Base-by-base conservation (phyloP, 2,329 filamentous ascomycete genomes). In the Colletotrichum horii region DNA sequence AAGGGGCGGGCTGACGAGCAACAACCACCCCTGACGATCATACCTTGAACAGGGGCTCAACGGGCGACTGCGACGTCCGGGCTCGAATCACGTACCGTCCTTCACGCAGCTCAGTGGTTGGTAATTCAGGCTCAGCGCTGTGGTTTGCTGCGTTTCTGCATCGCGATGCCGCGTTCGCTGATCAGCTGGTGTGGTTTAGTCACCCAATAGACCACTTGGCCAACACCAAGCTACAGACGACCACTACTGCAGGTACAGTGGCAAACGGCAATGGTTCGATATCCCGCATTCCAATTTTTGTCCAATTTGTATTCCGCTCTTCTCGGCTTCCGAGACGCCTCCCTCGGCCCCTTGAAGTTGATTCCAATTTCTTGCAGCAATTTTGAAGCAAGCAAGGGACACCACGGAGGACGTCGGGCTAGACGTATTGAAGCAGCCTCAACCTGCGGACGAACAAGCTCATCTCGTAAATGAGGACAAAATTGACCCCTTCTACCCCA, bases 1-100 rank as follows among this genome's bases (percentile, higher is more conserved):
- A 75, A 55, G 74, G 74, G 73, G 56, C 36, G 30, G 62, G 71
- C 65, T 74, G 65, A 70, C 48, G 52, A 66, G 64, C 62, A 30
- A 55, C 58, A n/a, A 66, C 36, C 48, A 74, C 74, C 74, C 74
- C 74, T 74, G 74, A 70, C 58, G 65, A 76, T 76, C 74, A 74
- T 60, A 74, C 71, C 58, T 64, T 28, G 30, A 61, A 58, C 64
- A 65, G 72, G 72, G 72, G 55, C 55, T 61, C 15, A 56, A 71
- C 61, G 61, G 70, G 22, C 34, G 68, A 71, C 36, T 55, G 55
- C 64, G 52, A 64, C 56, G 55, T 61, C 67, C 66, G 66, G 65
- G 24, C 38, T 36, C 43, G 24, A 64, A 67, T 66, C 71, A 66
- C 30, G 62, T 55, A 28, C 19, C 38, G 61, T 61, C 12, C 30